Evolutionary conservation across 1,284 basidiomycete species (phyloP).

Genomic region (Heterobasidion irregulare): DNA sequence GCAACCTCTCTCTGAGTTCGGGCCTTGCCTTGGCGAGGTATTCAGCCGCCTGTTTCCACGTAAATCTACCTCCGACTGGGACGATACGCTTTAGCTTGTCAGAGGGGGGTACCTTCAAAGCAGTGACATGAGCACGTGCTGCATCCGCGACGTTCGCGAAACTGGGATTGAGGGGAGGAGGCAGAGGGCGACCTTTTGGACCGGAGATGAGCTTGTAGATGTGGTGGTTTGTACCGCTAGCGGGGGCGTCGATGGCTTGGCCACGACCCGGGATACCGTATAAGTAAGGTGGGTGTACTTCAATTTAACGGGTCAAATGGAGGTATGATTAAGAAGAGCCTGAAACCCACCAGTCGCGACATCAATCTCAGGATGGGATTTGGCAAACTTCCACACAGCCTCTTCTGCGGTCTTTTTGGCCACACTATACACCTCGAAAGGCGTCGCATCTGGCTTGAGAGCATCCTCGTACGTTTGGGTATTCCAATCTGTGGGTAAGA

Average conservation of each 20-base stretch:
- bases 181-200: not conserved
- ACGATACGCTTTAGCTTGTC: conserved; percentile 1
- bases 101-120: not conserved
- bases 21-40: not conserved
- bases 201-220: conserved; percentile 1
- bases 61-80: not conserved
- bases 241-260: conserved; percentile 1
- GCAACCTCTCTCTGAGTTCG: not conserved
- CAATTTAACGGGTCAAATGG: not conserved
- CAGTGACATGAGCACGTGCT: not conserved
- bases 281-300: not conserved
- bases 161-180: not conserved
- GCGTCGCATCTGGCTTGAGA: not conserved
- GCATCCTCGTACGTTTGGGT: not conserved
- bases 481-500: not conserved
- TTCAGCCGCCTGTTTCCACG: conserved; percentile 1
- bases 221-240: not conserved
- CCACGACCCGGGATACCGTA: conserved; percentile 1
- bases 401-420: conserved; percentile 27
- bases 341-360: conserved; percentile 20
- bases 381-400: conserved; percentile 27
- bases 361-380: conserved; percentile 24
- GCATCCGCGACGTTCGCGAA: conserved; percentile 1
- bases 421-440: conserved; percentile 19
- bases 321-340: not conserved